Base-by-base conservation (phyloP, 164 flowering plant genomes). In the Santalum album region DNA sequence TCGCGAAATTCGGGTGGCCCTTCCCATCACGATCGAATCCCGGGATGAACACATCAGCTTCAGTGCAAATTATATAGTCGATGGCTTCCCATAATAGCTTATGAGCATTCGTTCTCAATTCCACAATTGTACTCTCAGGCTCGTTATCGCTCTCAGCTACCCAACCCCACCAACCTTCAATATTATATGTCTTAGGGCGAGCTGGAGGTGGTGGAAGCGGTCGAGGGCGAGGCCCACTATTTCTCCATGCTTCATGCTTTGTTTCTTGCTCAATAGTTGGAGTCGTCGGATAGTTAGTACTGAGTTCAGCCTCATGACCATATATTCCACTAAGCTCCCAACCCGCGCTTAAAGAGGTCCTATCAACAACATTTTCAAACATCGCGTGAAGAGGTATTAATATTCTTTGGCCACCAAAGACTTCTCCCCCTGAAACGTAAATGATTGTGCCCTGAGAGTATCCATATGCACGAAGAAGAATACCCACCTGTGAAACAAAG, bases 141-240 rank as follows among this genome's bases (percentile, higher is more conserved):
- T 92, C 99, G 56, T 79, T 85, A 61, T 89, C 96, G 50, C 80
- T 87, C 73, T 89, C 91, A 42, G 96, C 96, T 18, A 92, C 96
- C 99, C 96, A 92, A 42, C 99, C 96, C 96, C 96, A 92, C 99
- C 99, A 92, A 3, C 99, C 99, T 63, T 92, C 99, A 22, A 85
- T 75, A 54, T 89, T 89, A 60, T 92, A 78, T 17, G 86, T 76
- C 57, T 85, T 92, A 2, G 83, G 84, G 47, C 96, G 71, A 5
- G 90, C 83, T 23, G 99, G 96, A 54, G 99, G 99, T 12, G 99
- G 99, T 44, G 96, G 87, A 53, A 85, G 95, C 17, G 97, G 97
- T 27, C 90, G 83, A 60, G 99, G 99, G n/a, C 96, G 86, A 21
- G 87, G 83, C 20, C 91, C 95, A 9, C 79, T 68, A 38, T 56